phyloP scores from a whole-genome alignment of 177 flowering plant genomes.

The Tripterygium wilfordii region DNA sequence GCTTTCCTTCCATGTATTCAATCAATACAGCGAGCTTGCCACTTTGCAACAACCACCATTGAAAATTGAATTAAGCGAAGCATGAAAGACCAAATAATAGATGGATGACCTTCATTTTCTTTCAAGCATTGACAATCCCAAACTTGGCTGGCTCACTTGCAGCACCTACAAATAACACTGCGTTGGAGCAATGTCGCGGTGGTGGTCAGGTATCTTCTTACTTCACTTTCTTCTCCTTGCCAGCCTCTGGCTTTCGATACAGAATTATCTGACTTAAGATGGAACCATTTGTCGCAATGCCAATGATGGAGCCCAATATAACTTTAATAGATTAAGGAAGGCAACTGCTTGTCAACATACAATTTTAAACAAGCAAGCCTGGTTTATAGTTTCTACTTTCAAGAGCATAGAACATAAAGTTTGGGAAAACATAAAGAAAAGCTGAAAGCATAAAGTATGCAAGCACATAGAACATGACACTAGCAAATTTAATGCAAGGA shows the following conservation, averaged over 20 bases:
- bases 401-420: neutral
- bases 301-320: slow-evolving; percentile 60
- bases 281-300: slow-evolving; percentile 57
- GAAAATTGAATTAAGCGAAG: too few species aligned
- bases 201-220: slow-evolving; percentile 17
- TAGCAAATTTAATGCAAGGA: slow-evolving; percentile 27
- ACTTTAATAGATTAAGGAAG: slow-evolving; percentile 45
- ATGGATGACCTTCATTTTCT: too few species aligned
- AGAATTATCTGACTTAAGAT: slow-evolving; percentile 63
- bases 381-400: too few species aligned
- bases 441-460: neutral
- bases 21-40: too few species aligned
- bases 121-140: too few species aligned
- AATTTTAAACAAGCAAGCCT: neutral
- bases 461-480: neutral
- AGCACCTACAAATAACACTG: too few species aligned
- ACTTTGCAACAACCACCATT: too few species aligned
- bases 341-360: slow-evolving; percentile 6
- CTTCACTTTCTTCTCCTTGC: slow-evolving; percentile 62
- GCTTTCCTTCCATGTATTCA: too few species aligned
- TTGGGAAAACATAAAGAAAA: too few species aligned
- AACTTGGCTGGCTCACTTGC: too few species aligned
- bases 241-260: slow-evolving; percentile 42
- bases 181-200: too few species aligned
- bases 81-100: too few species aligned